Conservation (phyloP, 2,329 filamentous ascomycete species). For the Fusarium sp. region DNA sequence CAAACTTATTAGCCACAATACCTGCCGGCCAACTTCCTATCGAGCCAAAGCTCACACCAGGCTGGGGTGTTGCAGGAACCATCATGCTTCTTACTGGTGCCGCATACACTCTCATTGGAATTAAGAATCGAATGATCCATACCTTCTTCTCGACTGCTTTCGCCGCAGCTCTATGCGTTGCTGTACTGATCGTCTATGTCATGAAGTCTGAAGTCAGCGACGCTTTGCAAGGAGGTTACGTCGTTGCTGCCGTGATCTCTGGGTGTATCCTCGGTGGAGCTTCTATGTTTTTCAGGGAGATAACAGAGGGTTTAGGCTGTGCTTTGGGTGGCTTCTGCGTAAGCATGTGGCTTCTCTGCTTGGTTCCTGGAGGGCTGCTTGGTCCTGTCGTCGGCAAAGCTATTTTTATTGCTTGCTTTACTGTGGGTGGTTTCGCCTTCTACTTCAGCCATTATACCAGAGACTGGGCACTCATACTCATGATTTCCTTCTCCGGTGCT, state of each 20-base stretch:
- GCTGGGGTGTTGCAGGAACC: constrained; percentile 80
- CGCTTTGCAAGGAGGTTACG: constrained; percentile 85
- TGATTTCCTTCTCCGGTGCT: constrained; percentile 83
- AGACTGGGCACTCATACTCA: constrained; percentile 79
- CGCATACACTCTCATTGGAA: constrained; percentile 79
- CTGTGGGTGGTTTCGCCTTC: constrained; percentile 73
- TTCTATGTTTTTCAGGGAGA: constrained; percentile 82
- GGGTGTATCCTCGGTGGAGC: constrained; percentile 79
- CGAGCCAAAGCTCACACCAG: constrained; percentile 79
- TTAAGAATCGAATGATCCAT: constrained; percentile 83
- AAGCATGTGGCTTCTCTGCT: constrained; percentile 88
- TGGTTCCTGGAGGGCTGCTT: constrained; percentile 81
- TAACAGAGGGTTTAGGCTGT: constrained; percentile 84
- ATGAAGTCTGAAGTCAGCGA: constrained; percentile 81
- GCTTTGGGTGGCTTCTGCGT: constrained; percentile 87
- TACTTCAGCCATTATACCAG: constrained; percentile 84
- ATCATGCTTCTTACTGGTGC: constrained; percentile 79
- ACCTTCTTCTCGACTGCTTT: constrained; percentile 84
- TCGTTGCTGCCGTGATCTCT: constrained; percentile 80
- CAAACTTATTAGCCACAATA: constrained; percentile 55
- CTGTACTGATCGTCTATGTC: constrained; percentile 87
- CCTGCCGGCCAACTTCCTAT: constrained; percentile 72
- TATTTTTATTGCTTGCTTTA: constrained; percentile 81
- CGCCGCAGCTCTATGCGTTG: constrained; percentile 76
- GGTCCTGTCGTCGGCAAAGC: constrained; percentile 69